These are phyloP conservation scores for Cardamine chenopodiifolia DNA, from an alignment of 345 rosid species.

Conservation along the genomic window DNA sequence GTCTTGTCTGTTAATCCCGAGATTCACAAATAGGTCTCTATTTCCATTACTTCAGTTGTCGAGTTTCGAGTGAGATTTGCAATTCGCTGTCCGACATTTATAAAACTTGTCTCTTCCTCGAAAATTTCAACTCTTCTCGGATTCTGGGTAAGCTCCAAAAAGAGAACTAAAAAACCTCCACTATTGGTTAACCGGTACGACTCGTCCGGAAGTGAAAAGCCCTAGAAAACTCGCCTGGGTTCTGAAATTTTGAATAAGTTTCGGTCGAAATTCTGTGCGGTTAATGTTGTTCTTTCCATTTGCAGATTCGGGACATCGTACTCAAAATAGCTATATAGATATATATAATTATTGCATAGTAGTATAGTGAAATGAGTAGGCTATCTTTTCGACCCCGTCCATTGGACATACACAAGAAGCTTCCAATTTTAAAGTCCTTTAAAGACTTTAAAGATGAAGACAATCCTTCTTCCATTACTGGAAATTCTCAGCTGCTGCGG, in stretches of 20 bases:
- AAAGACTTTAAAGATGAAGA: conserved; percentile 97
- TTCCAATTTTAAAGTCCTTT: conserved; percentile 83
- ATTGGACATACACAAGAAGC: conserved; percentile 91
- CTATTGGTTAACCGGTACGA: too few relatives aligned
- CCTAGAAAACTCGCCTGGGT: conserved; percentile 29
- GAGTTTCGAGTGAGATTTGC: neutral
- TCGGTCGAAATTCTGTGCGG: neutral
- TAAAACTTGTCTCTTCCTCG: conserved; percentile 9
- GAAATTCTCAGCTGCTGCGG: conserved; percentile 71
- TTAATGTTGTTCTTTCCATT: conserved; percentile 3
- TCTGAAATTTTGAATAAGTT: neutral
- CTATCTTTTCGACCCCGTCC: conserved; percentile 94
- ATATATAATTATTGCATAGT: neutral
- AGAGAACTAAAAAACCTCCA: neutral
- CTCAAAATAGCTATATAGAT: too few relatives aligned
- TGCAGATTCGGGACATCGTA: neutral
- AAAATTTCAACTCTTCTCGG: neutral
- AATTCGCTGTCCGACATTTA: too few relatives aligned
- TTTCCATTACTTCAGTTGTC: neutral
- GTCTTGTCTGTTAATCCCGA: conserved; percentile 13
- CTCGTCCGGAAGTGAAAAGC: too few relatives aligned
- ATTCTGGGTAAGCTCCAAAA: neutral
- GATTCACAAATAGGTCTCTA: conserved; percentile 5
- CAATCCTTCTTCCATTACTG: conserved; percentile 61
- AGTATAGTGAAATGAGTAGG: conserved; percentile 66